Evolutionary conservation across 2,329 filamentous ascomycete species (phyloP).

Genomic region (Aspergillus sp.): DNA sequence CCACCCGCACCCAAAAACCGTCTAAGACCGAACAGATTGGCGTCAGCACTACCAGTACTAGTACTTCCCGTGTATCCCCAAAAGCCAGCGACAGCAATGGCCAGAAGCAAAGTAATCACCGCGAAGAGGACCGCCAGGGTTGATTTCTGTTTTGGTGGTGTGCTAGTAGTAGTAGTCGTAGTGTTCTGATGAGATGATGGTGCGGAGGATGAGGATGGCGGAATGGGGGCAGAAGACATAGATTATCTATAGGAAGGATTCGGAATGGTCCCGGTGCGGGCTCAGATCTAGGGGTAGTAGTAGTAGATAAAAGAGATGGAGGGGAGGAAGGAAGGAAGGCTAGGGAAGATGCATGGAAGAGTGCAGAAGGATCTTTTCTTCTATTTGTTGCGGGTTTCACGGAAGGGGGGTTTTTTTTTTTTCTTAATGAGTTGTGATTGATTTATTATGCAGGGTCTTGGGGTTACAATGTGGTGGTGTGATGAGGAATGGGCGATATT

Average conservation of each 20-base stretch:
- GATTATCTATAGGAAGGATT: background rate
- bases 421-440: background rate
- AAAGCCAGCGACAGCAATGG: background rate
- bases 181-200: background rate
- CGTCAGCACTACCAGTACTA: background rate
- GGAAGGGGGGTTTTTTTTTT: background rate
- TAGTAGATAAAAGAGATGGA: background rate
- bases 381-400: too few species aligned
- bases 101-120: background rate
- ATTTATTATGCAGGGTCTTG: background rate
- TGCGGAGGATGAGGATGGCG: background rate
- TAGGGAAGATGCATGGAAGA: background rate
- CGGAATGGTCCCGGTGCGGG: background rate
- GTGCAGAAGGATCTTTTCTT: background rate
- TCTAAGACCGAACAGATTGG: slow-evolving; percentile 32
- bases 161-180: background rate
- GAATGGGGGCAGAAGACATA: background rate
- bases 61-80: background rate
- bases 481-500: background rate
- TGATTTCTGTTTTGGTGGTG: background rate
- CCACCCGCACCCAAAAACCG: slow-evolving; percentile 21
- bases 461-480: background rate
- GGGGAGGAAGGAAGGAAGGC: background rate
- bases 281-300: too few species aligned
- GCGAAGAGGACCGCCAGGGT: background rate